phyloP scores from a whole-genome alignment of 2,329 filamentous ascomycete genomes.

The Ceratocystis harringtonii region DNA sequence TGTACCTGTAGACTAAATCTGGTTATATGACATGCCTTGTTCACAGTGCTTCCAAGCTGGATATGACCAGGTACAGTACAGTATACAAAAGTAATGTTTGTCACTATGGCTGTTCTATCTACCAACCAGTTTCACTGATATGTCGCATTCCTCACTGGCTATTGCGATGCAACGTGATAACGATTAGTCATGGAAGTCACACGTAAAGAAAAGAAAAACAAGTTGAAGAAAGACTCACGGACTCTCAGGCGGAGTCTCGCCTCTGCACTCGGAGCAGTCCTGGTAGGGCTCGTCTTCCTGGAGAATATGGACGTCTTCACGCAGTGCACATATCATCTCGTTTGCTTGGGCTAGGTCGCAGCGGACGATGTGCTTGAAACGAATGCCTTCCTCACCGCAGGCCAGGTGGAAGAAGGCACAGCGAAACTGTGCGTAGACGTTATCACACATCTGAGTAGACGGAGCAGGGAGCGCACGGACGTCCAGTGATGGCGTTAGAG shows the following conservation, averaged over 20 bases:
- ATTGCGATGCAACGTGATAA: neutral
- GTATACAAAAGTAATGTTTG: too few species aligned
- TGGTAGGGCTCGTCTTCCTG: slow-evolving; percentile 14
- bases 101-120: neutral
- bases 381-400: slow-evolving; percentile 10
- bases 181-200: neutral
- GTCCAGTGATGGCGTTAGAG: neutral
- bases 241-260: slow-evolving; percentile 17
- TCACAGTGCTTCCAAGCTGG: neutral
- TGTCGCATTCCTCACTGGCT: neutral
- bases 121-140: neutral
- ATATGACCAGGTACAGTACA: neutral
- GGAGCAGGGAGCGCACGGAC: neutral
- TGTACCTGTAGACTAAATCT: neutral
- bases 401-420: slow-evolving; percentile 13
- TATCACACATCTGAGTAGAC: slow-evolving; percentile 15
- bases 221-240: slow-evolving; percentile 5
- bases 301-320: slow-evolving; percentile 15
- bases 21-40: neutral
- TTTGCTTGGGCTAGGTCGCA: slow-evolving; percentile 11
- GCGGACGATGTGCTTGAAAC: slow-evolving; percentile 16
- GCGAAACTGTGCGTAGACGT: slow-evolving; percentile 16
- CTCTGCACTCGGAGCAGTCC: slow-evolving; percentile 14
- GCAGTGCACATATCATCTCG: slow-evolving; percentile 4
- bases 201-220: neutral